Conservation (phyloP, 768 basidiomycete species). For the Agaricus blazei region DNA sequence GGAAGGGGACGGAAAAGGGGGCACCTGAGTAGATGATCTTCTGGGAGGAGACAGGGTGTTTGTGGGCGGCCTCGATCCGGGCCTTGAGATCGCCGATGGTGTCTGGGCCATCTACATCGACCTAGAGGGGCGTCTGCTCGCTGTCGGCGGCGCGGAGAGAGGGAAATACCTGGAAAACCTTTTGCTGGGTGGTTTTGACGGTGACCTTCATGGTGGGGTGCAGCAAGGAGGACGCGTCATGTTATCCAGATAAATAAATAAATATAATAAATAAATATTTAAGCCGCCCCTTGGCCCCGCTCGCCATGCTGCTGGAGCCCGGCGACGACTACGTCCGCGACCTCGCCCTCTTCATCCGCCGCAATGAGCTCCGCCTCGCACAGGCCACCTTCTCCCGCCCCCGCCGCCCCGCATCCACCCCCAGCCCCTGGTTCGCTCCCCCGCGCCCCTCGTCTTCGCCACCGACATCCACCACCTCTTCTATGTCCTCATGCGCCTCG, state of each 20-base stretch:
- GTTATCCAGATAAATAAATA: background rate
- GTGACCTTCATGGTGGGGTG: conserved; percentile 81
- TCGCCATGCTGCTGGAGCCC: conserved; percentile 39
- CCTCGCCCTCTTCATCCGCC: conserved; percentile 65
- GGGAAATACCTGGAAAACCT: conserved; percentile 69
- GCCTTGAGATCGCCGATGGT: conserved; percentile 76
- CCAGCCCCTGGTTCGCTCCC: conserved; percentile 31
- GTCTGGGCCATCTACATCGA: conserved; percentile 73
- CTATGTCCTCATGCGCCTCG: conserved; percentile 83
- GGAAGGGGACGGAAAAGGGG: background rate
- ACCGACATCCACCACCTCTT: conserved; percentile 82
- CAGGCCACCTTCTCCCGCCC: conserved; percentile 51
- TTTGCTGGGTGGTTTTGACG: conserved; percentile 92
- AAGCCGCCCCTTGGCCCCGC: conserved; percentile 11
- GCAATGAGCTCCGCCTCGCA: conserved; percentile 70
- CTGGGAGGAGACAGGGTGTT: conserved; percentile 68
- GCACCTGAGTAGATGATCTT: conserved; percentile 95
- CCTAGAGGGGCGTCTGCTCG: conserved; percentile 29
- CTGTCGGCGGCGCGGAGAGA: background rate
- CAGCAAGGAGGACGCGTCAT: conserved; percentile 14
- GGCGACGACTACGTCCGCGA: conserved; percentile 76
- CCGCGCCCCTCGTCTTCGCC: conserved; percentile 55
- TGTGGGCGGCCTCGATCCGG: conserved; percentile 76
- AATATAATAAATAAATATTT: conserved; percentile 7
- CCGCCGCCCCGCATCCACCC: conserved; percentile 27